Evolutionary conservation across 345 rosid genomes (phyloP).

Genomic region (Salix brachista): DNA sequence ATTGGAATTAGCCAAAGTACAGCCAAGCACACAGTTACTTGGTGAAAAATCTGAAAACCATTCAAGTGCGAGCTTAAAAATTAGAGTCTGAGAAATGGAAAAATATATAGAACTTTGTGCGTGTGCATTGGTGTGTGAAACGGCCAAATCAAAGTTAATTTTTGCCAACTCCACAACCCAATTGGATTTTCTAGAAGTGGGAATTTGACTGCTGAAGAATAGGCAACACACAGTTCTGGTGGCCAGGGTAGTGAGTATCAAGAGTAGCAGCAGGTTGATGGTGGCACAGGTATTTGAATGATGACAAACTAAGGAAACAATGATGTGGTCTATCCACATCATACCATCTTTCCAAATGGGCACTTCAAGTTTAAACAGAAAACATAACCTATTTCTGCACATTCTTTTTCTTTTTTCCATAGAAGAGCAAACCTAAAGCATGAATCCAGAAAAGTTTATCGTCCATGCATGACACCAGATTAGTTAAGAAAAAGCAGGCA

Average conservation of each 20-base stretch:
- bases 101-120: background rate
- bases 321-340: background rate
- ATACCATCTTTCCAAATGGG: background rate
- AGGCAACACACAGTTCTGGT: background rate
- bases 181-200: background rate
- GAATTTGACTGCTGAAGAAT: too few species aligned
- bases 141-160: background rate
- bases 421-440: conserved; percentile 1
- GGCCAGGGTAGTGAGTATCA: background rate
- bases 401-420: background rate
- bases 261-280: background rate
- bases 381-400: background rate
- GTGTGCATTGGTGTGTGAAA: too few species aligned
- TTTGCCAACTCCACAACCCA: background rate
- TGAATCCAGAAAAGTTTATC: background rate
- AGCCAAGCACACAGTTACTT: background rate
- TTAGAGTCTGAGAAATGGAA: background rate
- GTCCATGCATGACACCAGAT: background rate
- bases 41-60: background rate
- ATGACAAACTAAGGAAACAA: background rate
- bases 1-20: conserved; percentile 1
- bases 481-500: background rate
- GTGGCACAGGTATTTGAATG: background rate
- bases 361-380: background rate
- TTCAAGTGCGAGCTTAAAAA: background rate